Conservation (phyloP, 1,284 basidiomycete species). For the Rhodofomes roseus region DNA sequence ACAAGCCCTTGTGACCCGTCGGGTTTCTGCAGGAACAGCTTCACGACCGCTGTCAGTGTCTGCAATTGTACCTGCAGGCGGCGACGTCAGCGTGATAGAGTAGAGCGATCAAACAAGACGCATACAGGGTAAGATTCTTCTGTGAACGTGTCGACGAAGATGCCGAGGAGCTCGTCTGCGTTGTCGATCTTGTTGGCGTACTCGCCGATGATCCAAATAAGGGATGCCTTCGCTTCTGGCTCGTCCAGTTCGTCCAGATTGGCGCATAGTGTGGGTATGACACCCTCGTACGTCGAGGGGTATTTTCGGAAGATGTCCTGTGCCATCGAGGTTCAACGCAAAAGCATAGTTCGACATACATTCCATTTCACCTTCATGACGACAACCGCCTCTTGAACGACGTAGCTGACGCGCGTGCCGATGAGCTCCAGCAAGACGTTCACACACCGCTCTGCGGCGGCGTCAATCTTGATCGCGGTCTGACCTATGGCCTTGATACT, state of each 20-base stretch:
- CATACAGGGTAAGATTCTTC: conserved; percentile 90
- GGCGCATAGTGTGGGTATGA: conserved; percentile 92
- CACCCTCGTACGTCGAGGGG: conserved; percentile 95
- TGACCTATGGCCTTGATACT: conserved; percentile 95
- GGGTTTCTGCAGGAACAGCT: conserved; percentile 93
- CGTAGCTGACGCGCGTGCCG: conserved; percentile 90
- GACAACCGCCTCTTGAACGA: conserved; percentile 97
- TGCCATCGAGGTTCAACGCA: not conserved
- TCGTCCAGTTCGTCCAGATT: conserved; percentile 97
- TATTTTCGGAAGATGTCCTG: conserved; percentile 98
- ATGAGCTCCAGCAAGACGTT: conserved; percentile 92
- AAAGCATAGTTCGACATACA: too few relatives aligned
- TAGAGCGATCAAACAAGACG: conserved; percentile 6
- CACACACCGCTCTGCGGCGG: conserved; percentile 92
- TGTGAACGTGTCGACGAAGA: conserved; percentile 89
- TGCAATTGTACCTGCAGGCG: conserved; percentile 82
- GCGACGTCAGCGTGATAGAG: conserved; percentile 11
- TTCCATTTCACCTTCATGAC: conserved; percentile 96
- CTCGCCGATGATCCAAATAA: conserved; percentile 99
- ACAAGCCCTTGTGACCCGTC: conserved; percentile 89
- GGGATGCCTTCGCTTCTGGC: conserved; percentile 94
- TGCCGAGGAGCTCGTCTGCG: conserved; percentile 86
- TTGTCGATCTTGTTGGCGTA: conserved; percentile 98
- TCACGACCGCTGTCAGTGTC: conserved; percentile 93
- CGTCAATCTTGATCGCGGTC: conserved; percentile 93